Base-by-base conservation (phyloP, 2,329 filamentous ascomycete species). In the Stromatinia cepivora region DNA sequence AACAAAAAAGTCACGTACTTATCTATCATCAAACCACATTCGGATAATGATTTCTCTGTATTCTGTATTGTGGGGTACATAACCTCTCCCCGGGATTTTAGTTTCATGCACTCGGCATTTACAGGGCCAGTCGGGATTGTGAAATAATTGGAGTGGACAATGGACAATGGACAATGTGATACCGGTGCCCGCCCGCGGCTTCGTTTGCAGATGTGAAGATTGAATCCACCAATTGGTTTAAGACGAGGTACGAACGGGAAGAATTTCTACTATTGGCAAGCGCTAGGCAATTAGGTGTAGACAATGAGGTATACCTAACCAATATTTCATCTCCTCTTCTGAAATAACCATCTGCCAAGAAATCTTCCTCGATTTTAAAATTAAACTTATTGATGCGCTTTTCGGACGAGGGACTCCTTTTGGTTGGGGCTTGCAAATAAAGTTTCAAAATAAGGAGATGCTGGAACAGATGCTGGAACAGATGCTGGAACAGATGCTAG, bases 1-100 rank as follows among this genome's bases (percentile, higher is more conserved):
- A 13, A 56, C 31, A 9, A 31, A n/a, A 6, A 8, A 22, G 31
- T 56, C 53, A 56, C 9, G 20, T 36, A 4, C 22, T n/a, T 15
- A 25, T 57, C 6, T 58, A 10, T 25, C n/a, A 13, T 25, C 22
- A 39, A 17, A n/a, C 54, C 34, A 39, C 22, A 39, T 58, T 5
- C 34, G 13, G 56, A 39, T 22, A 25, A 25, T 17, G 39, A 17
- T 42, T 25, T 58, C 13, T 58, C 10, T 4, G n/a, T n/a, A n/a
- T n/a, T n/a, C n/a, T 42, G 39, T 39, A n/a, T 58, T 58, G 56
- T 58, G 56, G 54, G 56, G 56, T 58, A 42, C 34, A 58, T 25
- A 3, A 34, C 20, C 34, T n/a, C 25, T 36, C n/a, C 31, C 34
- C 36, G 34, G 56, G 34, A 7, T 17, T 58, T 17, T 39, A 58